Evolutionary conservation across 1,284 basidiomycete species (phyloP), one percentile per base, ranked within the genome.

Genomic region (Cutaneotrichosporon dermatis): DNA sequence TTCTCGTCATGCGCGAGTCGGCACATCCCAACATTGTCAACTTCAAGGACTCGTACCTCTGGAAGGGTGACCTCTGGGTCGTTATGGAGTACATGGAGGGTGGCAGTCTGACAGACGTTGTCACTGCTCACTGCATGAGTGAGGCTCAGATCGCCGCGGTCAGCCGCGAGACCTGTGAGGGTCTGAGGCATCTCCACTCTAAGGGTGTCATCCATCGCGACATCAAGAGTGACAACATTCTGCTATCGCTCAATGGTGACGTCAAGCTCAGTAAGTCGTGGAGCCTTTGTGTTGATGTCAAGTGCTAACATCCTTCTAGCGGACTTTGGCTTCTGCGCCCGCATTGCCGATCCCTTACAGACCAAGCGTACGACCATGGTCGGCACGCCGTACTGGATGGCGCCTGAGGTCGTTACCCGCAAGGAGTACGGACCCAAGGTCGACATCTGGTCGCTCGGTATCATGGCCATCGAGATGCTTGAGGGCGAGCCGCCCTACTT

Each of bases 11-110:
- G 95, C 90, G 92, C 48, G 88, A 93, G 51, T 93, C 90, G 13
- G 84, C 90, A 41, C 95, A 99, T 76, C 90, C 90, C 15, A 99
- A 99, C 78, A 98, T 99, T 69, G 96, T 99, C 81, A 99, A 98
- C 79, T 99, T 92, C 79, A 97, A 98, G 72, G 96, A 99, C 78
- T 96, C 93, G 12, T 99, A 97, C 84, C 80, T 99, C 44, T 86
- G 93, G 82, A 92, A 92, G 82, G 97, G 96, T 74, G 95, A 98
- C 75, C 83, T 99, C 3, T 99, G 96, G 96, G 95, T 98, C 53
- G 92, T 99, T 60, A 99, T 98, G 94, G 94, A 99, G 82, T 99
- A 96, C 80, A 98, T 99, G 95, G 94, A 98, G 80, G 94, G 94
- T 49, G 83, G 83, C 11, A 79, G 87, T 48, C 80, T 98, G 59